Percentiles rank a stretch among this genome's conserved stretches.
These are phyloP conservation scores for Colletotrichum acutatum DNA, from an alignment of 2,329 filamentous ascomycete species.

Conservation along the genomic window DNA sequence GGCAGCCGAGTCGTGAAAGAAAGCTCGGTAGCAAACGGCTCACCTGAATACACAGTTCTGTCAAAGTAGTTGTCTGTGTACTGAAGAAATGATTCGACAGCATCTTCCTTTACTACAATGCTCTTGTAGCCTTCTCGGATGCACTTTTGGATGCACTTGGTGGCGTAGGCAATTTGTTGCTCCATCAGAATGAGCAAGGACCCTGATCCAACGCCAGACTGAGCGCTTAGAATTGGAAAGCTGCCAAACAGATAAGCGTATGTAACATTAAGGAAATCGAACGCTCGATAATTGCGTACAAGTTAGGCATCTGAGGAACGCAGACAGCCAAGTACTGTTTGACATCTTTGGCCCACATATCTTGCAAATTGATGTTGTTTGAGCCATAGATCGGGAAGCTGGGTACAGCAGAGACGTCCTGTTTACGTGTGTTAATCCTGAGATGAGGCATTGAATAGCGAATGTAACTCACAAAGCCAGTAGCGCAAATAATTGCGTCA, in stretches of 20 bases:
- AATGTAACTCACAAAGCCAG: neutral
- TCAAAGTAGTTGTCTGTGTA: slow-evolving; percentile 11
- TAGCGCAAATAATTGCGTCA: slow-evolving; percentile 16
- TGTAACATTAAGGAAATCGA: accelerated
- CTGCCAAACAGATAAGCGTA: neutral
- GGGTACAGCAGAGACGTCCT: neutral
- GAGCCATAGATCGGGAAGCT: neutral
- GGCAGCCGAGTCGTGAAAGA: too few relatives aligned
- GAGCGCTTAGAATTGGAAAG: neutral
- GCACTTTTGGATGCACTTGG: slow-evolving; percentile 1
- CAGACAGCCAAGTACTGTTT: neutral
- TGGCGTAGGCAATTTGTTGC: neutral
- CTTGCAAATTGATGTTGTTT: neutral
- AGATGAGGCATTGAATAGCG: too few relatives aligned
- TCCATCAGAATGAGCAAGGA: slow-evolving; percentile 2
- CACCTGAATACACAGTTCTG: neutral
- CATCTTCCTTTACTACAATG: neutral
- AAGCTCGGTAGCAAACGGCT: too few relatives aligned
- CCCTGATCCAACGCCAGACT: neutral
- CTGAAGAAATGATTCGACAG: neutral
- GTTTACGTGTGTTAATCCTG: neutral
- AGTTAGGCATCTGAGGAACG: neutral
- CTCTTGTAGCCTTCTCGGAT: neutral
- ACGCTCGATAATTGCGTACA: neutral
- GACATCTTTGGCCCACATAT: neutral